Percentiles rank a stretch among this genome's conserved stretches.
Conservation (phyloP, 108 stramenopile genomes). For the Bacterosira constricta region DNA sequence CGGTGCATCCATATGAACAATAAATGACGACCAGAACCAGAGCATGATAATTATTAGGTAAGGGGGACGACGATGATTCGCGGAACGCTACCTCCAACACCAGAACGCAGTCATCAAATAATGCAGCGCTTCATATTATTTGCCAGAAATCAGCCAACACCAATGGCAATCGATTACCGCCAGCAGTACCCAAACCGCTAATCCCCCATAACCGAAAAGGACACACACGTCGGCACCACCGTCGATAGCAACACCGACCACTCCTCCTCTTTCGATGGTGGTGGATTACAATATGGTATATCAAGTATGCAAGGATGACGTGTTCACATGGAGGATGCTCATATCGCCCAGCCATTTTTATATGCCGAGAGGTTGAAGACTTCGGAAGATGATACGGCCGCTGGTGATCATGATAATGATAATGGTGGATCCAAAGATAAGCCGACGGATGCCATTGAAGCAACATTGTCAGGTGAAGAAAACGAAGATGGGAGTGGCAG, state of each 20-base stretch:
- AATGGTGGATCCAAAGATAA: not conserved
- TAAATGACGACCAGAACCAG: too few relatives aligned
- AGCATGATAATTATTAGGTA: too few relatives aligned
- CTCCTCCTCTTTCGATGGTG: slow-evolving; percentile 12
- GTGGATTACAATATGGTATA: slow-evolving; percentile 61
- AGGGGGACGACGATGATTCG: too few relatives aligned
- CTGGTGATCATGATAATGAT: not conserved
- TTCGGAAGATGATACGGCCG: too few relatives aligned
- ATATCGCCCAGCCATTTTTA: slow-evolving; percentile 54
- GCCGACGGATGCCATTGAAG: not conserved
- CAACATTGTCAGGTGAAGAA: not conserved
- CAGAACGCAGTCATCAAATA: too few relatives aligned
- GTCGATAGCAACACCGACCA: not conserved
- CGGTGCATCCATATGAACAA: too few relatives aligned
- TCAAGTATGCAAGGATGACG: slow-evolving; percentile 92
- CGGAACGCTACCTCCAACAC: too few relatives aligned
- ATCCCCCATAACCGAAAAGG: slow-evolving; percentile 43
- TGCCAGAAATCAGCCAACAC: not conserved
- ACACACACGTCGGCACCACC: slow-evolving; percentile 33
- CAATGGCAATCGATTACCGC: too few relatives aligned
- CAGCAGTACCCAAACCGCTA: too few relatives aligned
- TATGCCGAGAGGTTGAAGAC: slow-evolving; percentile 50
- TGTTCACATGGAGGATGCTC: slow-evolving; percentile 90
- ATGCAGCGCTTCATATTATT: not conserved
- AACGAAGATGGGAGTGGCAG: not conserved